phyloP scores from a whole-genome alignment of 2,329 filamentous ascomycete genomes.

The Neopestalotiopsis clavispora region DNA sequence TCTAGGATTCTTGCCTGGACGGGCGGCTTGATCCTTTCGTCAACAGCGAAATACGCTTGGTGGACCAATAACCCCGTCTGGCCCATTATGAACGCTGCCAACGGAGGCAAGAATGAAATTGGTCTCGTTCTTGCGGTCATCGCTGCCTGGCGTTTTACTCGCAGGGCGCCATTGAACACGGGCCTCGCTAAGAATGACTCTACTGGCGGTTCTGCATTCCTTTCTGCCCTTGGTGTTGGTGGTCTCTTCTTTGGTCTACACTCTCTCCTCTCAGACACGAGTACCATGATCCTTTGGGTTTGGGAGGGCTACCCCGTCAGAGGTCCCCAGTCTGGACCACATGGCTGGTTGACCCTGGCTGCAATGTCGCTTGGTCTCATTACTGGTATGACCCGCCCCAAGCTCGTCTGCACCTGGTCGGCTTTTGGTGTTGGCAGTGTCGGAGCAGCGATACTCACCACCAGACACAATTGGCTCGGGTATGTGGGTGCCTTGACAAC shows the following conservation, averaged over 20 bases:
- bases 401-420: constrained; percentile 76
- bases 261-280: constrained; percentile 92
- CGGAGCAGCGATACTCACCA: constrained; percentile 79
- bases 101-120: constrained; percentile 90
- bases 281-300: constrained; percentile 98
- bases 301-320: constrained; percentile 96
- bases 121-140: constrained; percentile 78
- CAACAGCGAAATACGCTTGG: constrained; percentile 89
- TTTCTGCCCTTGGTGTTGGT: constrained; percentile 79
- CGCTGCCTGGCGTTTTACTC: constrained; percentile 77
- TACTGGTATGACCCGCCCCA: constrained; percentile 75
- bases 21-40: constrained; percentile 83
- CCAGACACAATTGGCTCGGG: constrained; percentile 82
- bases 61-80: constrained; percentile 96
- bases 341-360: constrained; percentile 84
- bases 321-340: constrained; percentile 86
- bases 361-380: constrained; percentile 85
- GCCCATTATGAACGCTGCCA: constrained; percentile 88
- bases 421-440: constrained; percentile 78
- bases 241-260: constrained; percentile 90
- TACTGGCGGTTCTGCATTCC: constrained; percentile 68
- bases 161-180: constrained; percentile 59
- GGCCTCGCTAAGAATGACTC: constrained; percentile 37
- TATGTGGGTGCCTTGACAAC: constrained; percentile 82
- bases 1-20: constrained; percentile 80